Evolutionary conservation across 2,329 filamentous ascomycete species (phyloP), one percentile per base, ranked within the genome.

Genomic region (Hirsutella thompsonii): DNA sequence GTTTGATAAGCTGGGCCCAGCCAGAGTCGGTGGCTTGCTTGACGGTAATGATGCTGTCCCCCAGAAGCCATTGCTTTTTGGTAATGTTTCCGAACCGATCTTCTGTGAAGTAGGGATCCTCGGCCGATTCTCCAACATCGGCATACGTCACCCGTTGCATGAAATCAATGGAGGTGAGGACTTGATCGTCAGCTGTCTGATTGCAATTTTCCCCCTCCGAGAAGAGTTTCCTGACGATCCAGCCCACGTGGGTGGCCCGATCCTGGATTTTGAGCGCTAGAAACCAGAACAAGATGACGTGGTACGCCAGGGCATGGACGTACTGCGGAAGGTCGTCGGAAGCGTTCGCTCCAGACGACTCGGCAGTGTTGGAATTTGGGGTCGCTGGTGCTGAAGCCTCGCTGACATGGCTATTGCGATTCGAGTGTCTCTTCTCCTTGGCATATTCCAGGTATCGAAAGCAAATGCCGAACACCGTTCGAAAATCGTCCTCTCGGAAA

Each of bases 271-370:
- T 90, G 51, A 98, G 60, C 1, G 88, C 84, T 50, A 98, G 71
- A 57, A 96, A 98, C 92, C 92, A 98, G 56, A 94, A 95, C 2
- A 88, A 83, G 49, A 98, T 89, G 51, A 94, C 87, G 57, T 96
- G 89, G 56, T 94, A 94, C 8, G 90, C 90, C 40, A 96, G 68
- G 2, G 88, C 84, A 58, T 93, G 92, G 20, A 98, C 86, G 57
- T 98, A 98, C 59, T 92, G 84, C 4, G 89, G 88, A 38, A 94
- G 69, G 48, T 92, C 86, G 46, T 92, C 83, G 8, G 79, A 59
- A 3, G 55, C 53, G 37, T 49, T 53, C 8, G 52, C 46, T 21
- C 54, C 52, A 4, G 46, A 37, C 4, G 44, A 26, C 19, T 59
- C 55, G 5, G 44, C 39, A 6, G 39, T 30, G 42, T 40, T 40